Percentiles rank a stretch among this genome's conserved stretches.
Conservation (phyloP, 768 basidiomycete genomes). For the Auriscalpium orientale region DNA sequence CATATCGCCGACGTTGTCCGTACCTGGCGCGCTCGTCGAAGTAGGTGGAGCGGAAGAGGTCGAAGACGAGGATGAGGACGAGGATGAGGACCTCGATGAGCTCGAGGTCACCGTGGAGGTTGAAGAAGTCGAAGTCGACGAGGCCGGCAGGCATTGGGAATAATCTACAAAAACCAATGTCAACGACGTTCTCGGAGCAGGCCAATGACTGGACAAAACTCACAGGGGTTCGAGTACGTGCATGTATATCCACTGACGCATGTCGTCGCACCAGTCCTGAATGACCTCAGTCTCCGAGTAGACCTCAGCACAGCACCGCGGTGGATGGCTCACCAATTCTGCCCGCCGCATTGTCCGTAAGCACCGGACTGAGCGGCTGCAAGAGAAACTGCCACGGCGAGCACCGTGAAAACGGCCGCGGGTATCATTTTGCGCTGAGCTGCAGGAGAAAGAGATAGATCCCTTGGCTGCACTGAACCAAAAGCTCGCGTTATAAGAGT, state of each 20-base stretch:
- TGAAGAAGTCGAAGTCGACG: conserved; percentile 18
- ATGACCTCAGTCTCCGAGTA: background rate
- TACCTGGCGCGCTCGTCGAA: background rate
- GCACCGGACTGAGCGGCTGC: conserved; percentile 32
- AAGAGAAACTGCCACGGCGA: conserved; percentile 18
- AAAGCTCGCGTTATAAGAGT: too few species aligned
- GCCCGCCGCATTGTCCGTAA: conserved; percentile 44
- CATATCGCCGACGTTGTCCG: conserved; percentile 3
- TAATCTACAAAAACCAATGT: conserved; percentile 28
- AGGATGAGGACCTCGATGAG: conserved; percentile 1
- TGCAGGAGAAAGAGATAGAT: too few species aligned
- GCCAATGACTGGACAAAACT: conserved; percentile 6
- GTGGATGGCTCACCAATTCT: conserved; percentile 33
- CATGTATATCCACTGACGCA: conserved; percentile 41
- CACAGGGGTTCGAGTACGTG: conserved; percentile 37
- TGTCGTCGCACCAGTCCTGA: conserved; percentile 41
- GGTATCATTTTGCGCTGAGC: background rate
- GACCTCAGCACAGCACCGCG: background rate
- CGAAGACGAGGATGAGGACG: conserved; percentile 16
- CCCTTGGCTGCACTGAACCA: too few species aligned
- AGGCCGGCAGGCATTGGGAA: conserved; percentile 40
- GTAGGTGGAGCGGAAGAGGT: conserved; percentile 13
- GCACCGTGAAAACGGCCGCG: background rate
- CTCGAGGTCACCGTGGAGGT: conserved; percentile 15
- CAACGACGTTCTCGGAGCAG: background rate